phyloP scores from a whole-genome alignment of 257 asterid species.

The Ilex aquifolium region DNA sequence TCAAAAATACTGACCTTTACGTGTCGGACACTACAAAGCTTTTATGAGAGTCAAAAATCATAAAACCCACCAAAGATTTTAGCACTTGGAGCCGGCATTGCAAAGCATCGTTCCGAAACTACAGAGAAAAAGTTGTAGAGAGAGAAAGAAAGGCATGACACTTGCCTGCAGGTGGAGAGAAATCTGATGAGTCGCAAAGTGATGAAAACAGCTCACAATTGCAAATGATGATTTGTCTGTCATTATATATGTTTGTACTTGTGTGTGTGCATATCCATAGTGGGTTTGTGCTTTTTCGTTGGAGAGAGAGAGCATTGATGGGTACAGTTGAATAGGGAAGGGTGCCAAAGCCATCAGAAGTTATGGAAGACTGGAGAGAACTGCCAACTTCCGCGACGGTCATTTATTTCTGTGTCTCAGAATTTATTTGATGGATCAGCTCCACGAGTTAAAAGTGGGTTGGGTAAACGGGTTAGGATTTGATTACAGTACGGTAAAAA shows the following conservation, averaged over 20 bases:
- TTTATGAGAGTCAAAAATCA: slow-evolving; percentile 22
- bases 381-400: slow-evolving; percentile 56
- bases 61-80: slow-evolving; percentile 13
- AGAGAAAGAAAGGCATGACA: slow-evolving; percentile 10
- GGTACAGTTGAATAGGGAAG: slow-evolving; percentile 48
- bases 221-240: slow-evolving; percentile 1
- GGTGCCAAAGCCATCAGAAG: slow-evolving; percentile 58
- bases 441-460: background rate
- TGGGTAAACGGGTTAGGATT: background rate
- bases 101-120: too few species aligned
- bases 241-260: background rate
- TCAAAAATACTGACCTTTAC: slow-evolving; percentile 36
- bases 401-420: slow-evolving; percentile 24
- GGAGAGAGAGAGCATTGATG: slow-evolving; percentile 40
- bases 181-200: background rate
- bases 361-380: slow-evolving; percentile 10
- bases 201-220: slow-evolving; percentile 11
- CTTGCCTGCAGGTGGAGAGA: slow-evolving; percentile 13
- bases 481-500: too few species aligned
- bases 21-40: slow-evolving; percentile 31
- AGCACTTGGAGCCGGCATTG: slow-evolving; percentile 2
- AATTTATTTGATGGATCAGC: background rate
- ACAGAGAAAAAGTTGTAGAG: too few species aligned
- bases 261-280: slow-evolving; percentile 4
- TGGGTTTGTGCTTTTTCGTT: background rate